Evolutionary conservation across 2,329 filamentous ascomycete species (phyloP).

Genomic region (Alternaria longipes): DNA sequence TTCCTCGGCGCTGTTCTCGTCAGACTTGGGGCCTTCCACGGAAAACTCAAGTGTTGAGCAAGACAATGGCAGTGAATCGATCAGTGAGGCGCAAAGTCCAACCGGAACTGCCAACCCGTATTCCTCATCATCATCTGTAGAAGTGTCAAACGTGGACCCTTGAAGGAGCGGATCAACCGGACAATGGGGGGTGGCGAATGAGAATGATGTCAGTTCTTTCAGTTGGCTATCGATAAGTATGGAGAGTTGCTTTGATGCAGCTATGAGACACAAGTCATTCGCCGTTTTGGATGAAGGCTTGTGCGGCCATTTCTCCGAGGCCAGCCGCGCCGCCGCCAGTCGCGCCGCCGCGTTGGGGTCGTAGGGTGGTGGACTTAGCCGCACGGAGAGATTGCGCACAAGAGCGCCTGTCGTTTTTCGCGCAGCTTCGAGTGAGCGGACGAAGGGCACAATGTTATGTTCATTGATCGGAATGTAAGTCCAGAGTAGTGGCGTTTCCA

Average conservation of each 20-base stretch:
- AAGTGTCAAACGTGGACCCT: not conserved
- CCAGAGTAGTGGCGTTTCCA: not conserved
- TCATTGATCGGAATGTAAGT: not conserved
- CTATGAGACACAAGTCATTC: not conserved
- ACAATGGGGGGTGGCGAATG: not conserved
- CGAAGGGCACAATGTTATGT: not conserved
- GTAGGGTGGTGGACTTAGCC: not conserved
- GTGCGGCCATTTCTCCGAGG: too few relatives aligned
- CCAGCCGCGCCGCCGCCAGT: too few relatives aligned
- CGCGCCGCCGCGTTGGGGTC: too few relatives aligned
- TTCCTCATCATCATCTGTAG: not conserved
- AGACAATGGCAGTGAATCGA: not conserved
- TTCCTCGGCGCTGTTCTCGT: not conserved
- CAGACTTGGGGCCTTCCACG: accelerated
- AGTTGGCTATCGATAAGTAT: not conserved
- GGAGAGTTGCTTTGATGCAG: not conserved
- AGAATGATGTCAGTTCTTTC: not conserved
- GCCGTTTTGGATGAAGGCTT: too few relatives aligned
- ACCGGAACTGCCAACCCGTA: not conserved
- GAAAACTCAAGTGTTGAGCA: not conserved
- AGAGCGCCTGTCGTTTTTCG: not conserved
- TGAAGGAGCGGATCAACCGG: not conserved
- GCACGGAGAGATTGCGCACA: not conserved
- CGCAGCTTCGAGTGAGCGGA: not conserved
- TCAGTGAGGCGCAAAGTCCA: not conserved